Percentiles rank a stretch among this genome's conserved stretches.
Evolutionary conservation across 2,329 filamentous ascomycete genomes (phyloP).

Genomic region (Pseudogymnoascus sp.): DNA sequence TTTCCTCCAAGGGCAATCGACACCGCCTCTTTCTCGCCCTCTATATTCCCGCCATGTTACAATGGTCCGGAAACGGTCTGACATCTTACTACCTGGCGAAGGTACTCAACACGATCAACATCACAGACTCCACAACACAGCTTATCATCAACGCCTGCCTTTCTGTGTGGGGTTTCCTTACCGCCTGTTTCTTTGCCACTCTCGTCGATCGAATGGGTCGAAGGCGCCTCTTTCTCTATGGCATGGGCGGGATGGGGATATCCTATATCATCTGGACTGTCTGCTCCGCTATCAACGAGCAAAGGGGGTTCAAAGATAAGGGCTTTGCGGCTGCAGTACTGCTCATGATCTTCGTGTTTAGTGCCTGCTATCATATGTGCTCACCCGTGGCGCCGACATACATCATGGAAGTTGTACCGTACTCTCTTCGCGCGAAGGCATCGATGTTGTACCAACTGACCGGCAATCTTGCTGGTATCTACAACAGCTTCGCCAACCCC

Average conservation of each 20-base stretch:
- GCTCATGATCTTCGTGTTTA: slow-evolving; percentile 28
- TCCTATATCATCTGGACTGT: slow-evolving; percentile 26
- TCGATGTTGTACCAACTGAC: slow-evolving; percentile 26
- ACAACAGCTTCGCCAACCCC: slow-evolving; percentile 15
- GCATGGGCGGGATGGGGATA: slow-evolving; percentile 25
- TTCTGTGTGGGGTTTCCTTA: slow-evolving; percentile 25
- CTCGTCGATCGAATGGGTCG: slow-evolving; percentile 33
- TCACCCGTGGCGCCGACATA: slow-evolving; percentile 37
- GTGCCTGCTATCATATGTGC: slow-evolving; percentile 27
- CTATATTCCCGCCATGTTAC: slow-evolving; percentile 8
- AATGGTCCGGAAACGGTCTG: slow-evolving; percentile 14
- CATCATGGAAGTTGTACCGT: slow-evolving; percentile 35
- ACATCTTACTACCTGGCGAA: slow-evolving; percentile 31
- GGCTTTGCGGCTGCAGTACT: slow-evolving; percentile 25
- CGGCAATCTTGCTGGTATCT: slow-evolving; percentile 22
- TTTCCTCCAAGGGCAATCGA: slow-evolving; percentile 11
- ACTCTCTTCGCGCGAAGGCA: slow-evolving; percentile 25
- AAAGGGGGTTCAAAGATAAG: slow-evolving; percentile 27
- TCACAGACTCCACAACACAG: slow-evolving; percentile 15
- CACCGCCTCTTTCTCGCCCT: slow-evolving; percentile 14
- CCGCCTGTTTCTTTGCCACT: slow-evolving; percentile 21
- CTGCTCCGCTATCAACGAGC: slow-evolving; percentile 33
- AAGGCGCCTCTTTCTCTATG: slow-evolving; percentile 41
- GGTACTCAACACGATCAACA: slow-evolving; percentile 20
- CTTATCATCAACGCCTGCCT: slow-evolving; percentile 24